Evolutionary conservation across 306 rosid species (phyloP).

Genomic region (Gillenia trifoliata): DNA sequence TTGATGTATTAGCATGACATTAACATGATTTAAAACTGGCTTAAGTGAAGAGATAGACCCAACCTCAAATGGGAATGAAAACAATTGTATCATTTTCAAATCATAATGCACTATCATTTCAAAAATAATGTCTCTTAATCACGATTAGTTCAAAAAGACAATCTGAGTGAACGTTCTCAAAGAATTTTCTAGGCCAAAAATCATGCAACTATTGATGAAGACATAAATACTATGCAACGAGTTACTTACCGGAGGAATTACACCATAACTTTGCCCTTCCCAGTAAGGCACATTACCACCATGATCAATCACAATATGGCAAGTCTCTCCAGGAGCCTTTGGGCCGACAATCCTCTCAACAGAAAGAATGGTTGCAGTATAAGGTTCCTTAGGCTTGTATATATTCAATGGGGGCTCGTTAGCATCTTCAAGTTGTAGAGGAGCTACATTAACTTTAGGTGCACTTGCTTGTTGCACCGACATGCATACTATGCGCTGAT

Average conservation of each 20-base stretch:
- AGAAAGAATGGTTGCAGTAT: slow-evolving; percentile 86
- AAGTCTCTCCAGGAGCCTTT: slow-evolving; percentile 96
- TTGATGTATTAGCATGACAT: not conserved
- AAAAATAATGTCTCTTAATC: no score
- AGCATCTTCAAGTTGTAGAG: slow-evolving; percentile 67
- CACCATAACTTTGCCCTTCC: slow-evolving; percentile 99
- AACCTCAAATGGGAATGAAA: not conserved
- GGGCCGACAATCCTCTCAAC: slow-evolving; percentile 94
- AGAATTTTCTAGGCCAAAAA: not conserved
- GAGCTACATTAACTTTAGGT: slow-evolving; percentile 68
- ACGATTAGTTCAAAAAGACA: not conserved
- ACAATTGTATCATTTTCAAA: not conserved
- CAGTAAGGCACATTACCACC: slow-evolving; percentile 94
- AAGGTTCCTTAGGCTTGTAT: slow-evolving; percentile 83
- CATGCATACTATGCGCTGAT: slow-evolving; percentile 53
- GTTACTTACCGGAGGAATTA: slow-evolving; percentile 85
- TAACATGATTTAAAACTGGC: not conserved
- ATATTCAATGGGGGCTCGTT: slow-evolving; percentile 71
- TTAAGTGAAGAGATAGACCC: not conserved
- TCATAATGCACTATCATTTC: not conserved
- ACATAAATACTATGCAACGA: not conserved
- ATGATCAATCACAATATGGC: slow-evolving; percentile 93
- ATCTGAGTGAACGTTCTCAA: not conserved
- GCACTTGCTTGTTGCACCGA: slow-evolving; percentile 81
- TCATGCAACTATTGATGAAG: not conserved